Evolutionary conservation across 164 flowering plant genomes (phyloP), one percentile per base, ranked within the genome.

Genomic region (Chloranthus sessilifolius): DNA sequence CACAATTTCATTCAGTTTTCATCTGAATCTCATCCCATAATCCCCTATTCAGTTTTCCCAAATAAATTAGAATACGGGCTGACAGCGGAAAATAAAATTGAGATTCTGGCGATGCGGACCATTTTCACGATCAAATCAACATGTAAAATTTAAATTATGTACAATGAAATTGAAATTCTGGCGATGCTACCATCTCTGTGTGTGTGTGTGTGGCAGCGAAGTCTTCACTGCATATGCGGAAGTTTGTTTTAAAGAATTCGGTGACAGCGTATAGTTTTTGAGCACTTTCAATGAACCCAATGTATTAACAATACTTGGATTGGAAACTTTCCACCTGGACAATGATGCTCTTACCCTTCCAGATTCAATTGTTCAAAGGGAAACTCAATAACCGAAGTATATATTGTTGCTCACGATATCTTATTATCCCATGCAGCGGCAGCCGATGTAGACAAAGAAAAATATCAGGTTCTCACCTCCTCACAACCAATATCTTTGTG

Each of bases 391-490:
- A 40, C 36, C 4, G 62, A 58, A 40, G 55, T 24, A 24, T 58
- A 58, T 25, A 14, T 42, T 23, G 11, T 55, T 41, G 40, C 49
- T 50, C 62, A 58, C 24, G 42, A 42, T 26, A 29, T 49, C 15
- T 26, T 58, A 24, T 20, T 58, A 17, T 37, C 55, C 9, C 62
- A 58, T 42, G 62, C 55, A 16, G 55, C 47, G 17, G 62, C 55
- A 21, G 55, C 43, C 26, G 29, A 42, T 2, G 17, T 58, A 7
- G 50, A 58, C 35, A 50, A 42, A 41, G 43, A 50, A 14, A 58
- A 50, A 42, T 58, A 58, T 31, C 62, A 58, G 62, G 62, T 49
- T 27, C 19, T 28, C 34, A 15, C 10, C 4, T 42, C 39, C 20
- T 54, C 58, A 38, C 15, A 23, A 40, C 8, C 26, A 12, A 38